phyloP scores from a whole-genome alignment of 192 early-diverging fungal genomes.

The Spizellomyces punctatus region DNA sequence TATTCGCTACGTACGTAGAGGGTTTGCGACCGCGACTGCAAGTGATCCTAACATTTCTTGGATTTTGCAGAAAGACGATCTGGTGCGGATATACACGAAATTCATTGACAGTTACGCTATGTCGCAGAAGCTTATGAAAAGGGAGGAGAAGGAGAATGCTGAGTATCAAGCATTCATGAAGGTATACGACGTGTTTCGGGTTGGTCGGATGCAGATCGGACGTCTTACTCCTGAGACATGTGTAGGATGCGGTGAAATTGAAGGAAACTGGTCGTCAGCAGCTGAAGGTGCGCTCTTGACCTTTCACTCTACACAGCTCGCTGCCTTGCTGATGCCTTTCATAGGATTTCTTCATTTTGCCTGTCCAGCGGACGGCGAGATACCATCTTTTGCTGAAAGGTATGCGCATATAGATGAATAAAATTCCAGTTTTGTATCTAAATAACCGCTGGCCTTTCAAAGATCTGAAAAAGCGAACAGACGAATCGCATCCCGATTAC shows the following conservation, averaged over 20 bases:
- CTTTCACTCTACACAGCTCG: no score
- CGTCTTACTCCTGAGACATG: neutral
- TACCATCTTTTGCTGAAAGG: constrained; percentile 51
- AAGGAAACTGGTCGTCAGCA: constrained; percentile 32
- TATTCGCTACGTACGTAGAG: constrained; percentile 34
- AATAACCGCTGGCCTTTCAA: neutral
- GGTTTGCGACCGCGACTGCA: neutral
- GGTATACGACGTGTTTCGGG: neutral
- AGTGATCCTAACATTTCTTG: neutral
- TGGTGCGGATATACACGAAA: constrained; percentile 35
- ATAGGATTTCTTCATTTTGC: constrained; percentile 37
- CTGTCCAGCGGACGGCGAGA: constrained; percentile 48
- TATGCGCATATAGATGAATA: neutral
- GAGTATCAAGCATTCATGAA: constrained; percentile 40
- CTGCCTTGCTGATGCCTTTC: neutral
- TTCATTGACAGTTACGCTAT: constrained; percentile 46
- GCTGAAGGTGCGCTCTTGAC: constrained; percentile 13
- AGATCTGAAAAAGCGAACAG: constrained; percentile 55
- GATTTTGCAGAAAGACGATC: constrained; percentile 41
- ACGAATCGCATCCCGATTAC: constrained; percentile 51
- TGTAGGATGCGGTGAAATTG: constrained; percentile 31
- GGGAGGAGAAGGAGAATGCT: constrained; percentile 40
- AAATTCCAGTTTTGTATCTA: neutral
- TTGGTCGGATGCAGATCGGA: neutral
- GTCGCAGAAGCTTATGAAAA: constrained; percentile 44